phyloP scores from a whole-genome alignment of 352 stramenopile genomes.

The Pythium phragmiticola region DNA sequence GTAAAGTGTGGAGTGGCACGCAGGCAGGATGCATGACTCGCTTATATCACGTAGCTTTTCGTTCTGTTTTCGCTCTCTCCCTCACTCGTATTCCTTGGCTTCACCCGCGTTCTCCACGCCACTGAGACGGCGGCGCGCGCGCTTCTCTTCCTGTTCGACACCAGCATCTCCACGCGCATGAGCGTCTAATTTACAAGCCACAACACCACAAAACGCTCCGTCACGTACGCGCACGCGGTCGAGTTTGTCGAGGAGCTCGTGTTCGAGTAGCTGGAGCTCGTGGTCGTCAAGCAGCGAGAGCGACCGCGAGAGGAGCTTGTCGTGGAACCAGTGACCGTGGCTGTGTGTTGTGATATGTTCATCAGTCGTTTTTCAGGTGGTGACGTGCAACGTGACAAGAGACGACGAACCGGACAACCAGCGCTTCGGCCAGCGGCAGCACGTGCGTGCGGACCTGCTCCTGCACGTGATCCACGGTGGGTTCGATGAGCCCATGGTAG shows the following conservation, averaged over 20 bases:
- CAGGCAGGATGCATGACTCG: neutral
- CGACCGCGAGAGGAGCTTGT: constrained; percentile 52
- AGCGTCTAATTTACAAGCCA: neutral
- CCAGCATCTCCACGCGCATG: neutral
- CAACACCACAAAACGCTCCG: neutral
- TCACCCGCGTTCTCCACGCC: neutral
- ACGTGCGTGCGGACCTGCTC: constrained; percentile 42
- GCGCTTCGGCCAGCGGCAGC: constrained; percentile 49
- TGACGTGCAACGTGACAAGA: too few species aligned
- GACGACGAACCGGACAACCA: constrained; percentile 45
- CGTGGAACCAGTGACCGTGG: constrained; percentile 65
- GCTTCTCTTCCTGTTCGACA: constrained; percentile 28
- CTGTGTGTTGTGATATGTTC: constrained; percentile 21
- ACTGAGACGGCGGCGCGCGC: constrained; percentile 17
- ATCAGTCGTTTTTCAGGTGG: neutral
- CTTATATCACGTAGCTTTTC: neutral
- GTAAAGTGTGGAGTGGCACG: constrained; percentile 2
- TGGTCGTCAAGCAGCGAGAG: constrained; percentile 45
- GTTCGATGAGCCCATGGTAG: constrained; percentile 64
- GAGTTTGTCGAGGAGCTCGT: constrained; percentile 54
- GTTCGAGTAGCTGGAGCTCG: constrained; percentile 46
- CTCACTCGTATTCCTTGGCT: neutral
- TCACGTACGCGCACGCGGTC: constrained; percentile 40
- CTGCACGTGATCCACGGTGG: constrained; percentile 40
- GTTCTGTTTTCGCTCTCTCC: neutral